A percentile compares a stretch with the other conserved stretches of the same genome.
Evolutionary conservation across 2,329 filamentous ascomycete genomes (phyloP).

Genomic region (Coniochaeta ligniaria): DNA sequence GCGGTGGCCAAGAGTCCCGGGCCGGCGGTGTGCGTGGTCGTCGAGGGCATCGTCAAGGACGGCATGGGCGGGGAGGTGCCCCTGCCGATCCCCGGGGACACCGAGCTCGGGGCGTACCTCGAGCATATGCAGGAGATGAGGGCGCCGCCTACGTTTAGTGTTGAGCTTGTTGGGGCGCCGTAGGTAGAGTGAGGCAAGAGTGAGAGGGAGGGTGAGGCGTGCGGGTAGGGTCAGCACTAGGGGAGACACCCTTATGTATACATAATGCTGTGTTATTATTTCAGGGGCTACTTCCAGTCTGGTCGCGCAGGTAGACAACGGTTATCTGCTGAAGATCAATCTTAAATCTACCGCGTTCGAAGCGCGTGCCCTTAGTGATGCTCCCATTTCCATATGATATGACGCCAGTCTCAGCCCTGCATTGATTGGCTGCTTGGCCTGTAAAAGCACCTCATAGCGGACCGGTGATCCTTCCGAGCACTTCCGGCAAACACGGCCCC

Average conservation of each 20-base stretch:
- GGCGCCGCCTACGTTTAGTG: slow-evolving; percentile 33
- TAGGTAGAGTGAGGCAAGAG: neutral
- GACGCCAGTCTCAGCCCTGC: neutral
- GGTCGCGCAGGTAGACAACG: neutral
- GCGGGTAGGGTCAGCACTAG: neutral
- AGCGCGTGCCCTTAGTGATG: no score
- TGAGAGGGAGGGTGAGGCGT: neutral
- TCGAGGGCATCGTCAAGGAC: slow-evolving; percentile 61
- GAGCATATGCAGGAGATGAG: slow-evolving; percentile 45
- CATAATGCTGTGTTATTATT: neutral
- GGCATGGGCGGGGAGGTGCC: slow-evolving; percentile 52
- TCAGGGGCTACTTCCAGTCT: neutral
- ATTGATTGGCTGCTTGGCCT: neutral
- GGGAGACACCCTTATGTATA: no score
- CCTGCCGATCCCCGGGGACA: slow-evolving; percentile 61
- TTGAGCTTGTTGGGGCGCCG: slow-evolving; percentile 20
- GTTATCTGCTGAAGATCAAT: no score
- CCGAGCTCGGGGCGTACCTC: slow-evolving; percentile 66
- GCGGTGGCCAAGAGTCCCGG: slow-evolving; percentile 56
- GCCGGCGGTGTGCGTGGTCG: slow-evolving; percentile 45
- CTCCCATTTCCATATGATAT: neutral
- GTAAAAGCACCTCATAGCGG: neutral
- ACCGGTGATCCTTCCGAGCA: neutral
- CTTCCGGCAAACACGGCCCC: neutral
- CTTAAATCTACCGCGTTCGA: no score